Base-by-base conservation (phyloP, 139 green algal genomes). In the Coelastrella sp. region DNA sequence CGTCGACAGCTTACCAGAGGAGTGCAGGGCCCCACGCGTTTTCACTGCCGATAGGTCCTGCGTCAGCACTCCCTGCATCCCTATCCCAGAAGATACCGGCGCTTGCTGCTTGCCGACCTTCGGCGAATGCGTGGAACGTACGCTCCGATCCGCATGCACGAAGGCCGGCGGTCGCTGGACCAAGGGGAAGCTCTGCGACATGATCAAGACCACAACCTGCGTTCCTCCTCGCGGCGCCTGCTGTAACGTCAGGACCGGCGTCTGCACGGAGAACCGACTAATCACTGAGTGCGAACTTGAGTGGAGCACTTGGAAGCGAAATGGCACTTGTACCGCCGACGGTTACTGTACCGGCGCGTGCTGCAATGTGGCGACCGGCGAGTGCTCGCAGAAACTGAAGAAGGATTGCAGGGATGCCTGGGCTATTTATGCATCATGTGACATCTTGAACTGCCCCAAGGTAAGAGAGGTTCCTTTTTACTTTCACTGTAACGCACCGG, bases 271-370 rank as follows among this genome's bases (percentile, higher is more conserved):
- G 57, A 58, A 23, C 64, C 8, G 22, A 17, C 19, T 32, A 4
- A 23, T 76, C 5, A 76, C 86, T 4, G 19, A 84, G 57, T 90
- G 75, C 59, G 56, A 80, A 13, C 54, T 73, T 4, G 10, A 90
- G 10, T 60, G 23, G 10, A 47, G 71, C 66, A 81, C 68, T 13
- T 81, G 73, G 58, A 66, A 75, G 22, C 54, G 54, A 56, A 8
- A 81, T 16, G 73, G n/a, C 10, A 90, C 16, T 17, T 66, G 85
- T 20, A 54, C 22, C 59, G 10, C n/a, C 7, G 61, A 73, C 58
- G 59, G 85, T 8, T 90, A 75, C 75, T 83, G 85, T 58, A 73
- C 74, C 4, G 85, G 74, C 61, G 54, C 74, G 16, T 90, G 85
- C 85, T 84, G 75, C 7, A n/a, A 83, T 64, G 78, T 13, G 3